Base-by-base conservation (phyloP, 257 asterid species). In the Handroanthus guayacan region DNA sequence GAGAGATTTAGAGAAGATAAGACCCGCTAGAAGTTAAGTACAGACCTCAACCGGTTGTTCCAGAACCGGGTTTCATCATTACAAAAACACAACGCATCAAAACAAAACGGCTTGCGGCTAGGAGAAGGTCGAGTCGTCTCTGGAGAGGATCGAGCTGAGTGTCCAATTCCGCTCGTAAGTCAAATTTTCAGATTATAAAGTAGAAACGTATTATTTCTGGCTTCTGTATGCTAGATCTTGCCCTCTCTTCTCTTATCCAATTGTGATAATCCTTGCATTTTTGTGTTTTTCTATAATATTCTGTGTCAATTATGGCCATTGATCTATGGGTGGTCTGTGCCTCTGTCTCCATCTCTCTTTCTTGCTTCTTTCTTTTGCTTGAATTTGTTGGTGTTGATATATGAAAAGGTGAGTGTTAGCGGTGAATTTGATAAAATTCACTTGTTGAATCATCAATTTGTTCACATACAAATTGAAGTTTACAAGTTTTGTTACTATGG, bases 111-210 rank as follows among this genome's bases (percentile, higher is more conserved):
- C 45, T 41, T 8, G 45, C 45, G 45, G 8, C 8, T 2, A 39
- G 0, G 4, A 38, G 11, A 20, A 12, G 2, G 18, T 56, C 62
- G 47, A 75, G 13, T 9, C 12, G 54, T 54, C 52, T 44, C 69
- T n/a, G 56, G 74, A 80, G 72, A 68, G 38, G 37, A 38, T 41
- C 34, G 38, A 25, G 31, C 31, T 25, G 56, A 56, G 66, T 79
- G 38, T 51, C 16, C 65, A 20, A 58, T 61, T 51, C 34, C 0
- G 16, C 71, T 58, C 51, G 85, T 73, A 63, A 82, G 80, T 74
- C 51, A 2, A 25, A 44, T 51, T 56, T 43, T 58, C 66, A 4
- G 20, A 45, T 60, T 34, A 11, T 47, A 43, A 9, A 5, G 8
- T 50, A 1, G 38, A 5, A 36, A 3, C 6, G 13, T 4, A 18